phyloP scores from a whole-genome alignment of 441 rosid genomes.

The Jatropha podagrica region DNA sequence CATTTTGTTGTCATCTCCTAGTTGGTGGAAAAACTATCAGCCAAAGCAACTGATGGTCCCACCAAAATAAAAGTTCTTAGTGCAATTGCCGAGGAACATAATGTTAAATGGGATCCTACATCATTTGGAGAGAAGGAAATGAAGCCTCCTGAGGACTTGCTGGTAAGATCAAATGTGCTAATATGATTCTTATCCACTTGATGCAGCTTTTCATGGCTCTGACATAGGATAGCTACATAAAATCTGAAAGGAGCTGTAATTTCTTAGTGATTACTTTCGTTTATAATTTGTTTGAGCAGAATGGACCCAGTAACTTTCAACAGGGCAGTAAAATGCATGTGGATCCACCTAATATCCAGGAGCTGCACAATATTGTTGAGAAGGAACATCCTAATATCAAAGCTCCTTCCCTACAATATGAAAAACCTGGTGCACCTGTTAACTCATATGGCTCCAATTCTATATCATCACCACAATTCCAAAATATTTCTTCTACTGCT shows the following conservation, averaged over 20 bases:
- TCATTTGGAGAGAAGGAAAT: constrained; percentile 60
- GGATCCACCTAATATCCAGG: constrained; percentile 40
- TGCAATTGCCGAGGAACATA: constrained; percentile 74
- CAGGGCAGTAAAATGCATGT: constrained; percentile 39
- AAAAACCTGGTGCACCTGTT: constrained; percentile 34
- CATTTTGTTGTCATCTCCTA: constrained; percentile 29
- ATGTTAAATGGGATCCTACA: constrained; percentile 73
- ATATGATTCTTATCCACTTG: constrained; percentile 10
- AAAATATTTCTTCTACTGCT: constrained; percentile 32
- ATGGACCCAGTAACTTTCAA: constrained; percentile 60
- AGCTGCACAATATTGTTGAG: constrained; percentile 26
- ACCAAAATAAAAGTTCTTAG: constrained; percentile 72
- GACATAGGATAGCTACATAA: background rate
- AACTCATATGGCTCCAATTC: constrained; percentile 34
- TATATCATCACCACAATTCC: constrained; percentile 35
- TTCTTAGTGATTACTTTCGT: background rate
- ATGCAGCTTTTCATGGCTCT: background rate
- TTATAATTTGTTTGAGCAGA: constrained; percentile 43
- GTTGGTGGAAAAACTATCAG: constrained; percentile 87
- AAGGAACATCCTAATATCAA: constrained; percentile 35
- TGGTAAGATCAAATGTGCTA: constrained; percentile 38
- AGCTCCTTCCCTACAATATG: constrained; percentile 33
- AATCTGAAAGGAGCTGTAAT: constrained; percentile 6
- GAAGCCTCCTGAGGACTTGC: constrained; percentile 52
- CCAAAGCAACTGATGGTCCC: constrained; percentile 81